Conservation (phyloP, 495 filamentous ascomycete species). For the Neurospora discreta region DNA sequence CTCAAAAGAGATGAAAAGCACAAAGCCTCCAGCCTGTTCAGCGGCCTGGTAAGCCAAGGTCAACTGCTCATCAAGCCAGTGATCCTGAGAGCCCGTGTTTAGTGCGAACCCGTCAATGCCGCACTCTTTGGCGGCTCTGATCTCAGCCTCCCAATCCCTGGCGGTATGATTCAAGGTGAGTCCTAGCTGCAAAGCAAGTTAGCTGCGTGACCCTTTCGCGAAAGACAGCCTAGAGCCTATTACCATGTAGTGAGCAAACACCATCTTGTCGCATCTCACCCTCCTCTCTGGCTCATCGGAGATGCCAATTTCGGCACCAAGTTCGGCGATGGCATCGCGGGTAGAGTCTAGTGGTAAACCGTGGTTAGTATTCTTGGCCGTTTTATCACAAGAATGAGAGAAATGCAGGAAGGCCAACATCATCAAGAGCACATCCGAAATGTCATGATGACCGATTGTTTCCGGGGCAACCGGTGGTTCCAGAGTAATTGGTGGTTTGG, state of each 20-base stretch:
- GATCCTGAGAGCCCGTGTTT: conserved; percentile 49
- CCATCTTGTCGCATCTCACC: neutral
- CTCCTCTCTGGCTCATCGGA: neutral
- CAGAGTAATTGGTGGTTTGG: too few relatives aligned
- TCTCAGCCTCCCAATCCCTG: conserved; percentile 49
- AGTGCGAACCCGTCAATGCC: conserved; percentile 66
- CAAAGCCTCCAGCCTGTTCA: conserved; percentile 39
- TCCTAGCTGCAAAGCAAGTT: conserved; percentile 21
- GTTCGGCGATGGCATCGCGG: neutral
- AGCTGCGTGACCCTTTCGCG: neutral
- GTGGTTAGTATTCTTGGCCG: neutral
- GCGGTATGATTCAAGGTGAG: conserved; percentile 30
- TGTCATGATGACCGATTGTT: neutral
- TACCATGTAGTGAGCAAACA: conserved; percentile 39
- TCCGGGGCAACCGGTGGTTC: neutral
- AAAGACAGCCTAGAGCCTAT: neutral
- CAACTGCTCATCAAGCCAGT: conserved; percentile 39
- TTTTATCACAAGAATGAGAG: neutral
- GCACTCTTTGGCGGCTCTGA: conserved; percentile 45
- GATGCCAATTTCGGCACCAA: neutral
- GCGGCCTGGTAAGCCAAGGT: conserved; percentile 46
- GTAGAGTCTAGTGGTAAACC: neutral
- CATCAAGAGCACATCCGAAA: neutral
- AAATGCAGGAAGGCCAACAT: neutral
- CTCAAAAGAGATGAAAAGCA: conserved; percentile 62